A percentile compares a stretch with the other conserved stretches of the same genome.
phyloP scores from a whole-genome alignment of 768 basidiomycete genomes.

The Psilocybe subaeruginosa region DNA sequence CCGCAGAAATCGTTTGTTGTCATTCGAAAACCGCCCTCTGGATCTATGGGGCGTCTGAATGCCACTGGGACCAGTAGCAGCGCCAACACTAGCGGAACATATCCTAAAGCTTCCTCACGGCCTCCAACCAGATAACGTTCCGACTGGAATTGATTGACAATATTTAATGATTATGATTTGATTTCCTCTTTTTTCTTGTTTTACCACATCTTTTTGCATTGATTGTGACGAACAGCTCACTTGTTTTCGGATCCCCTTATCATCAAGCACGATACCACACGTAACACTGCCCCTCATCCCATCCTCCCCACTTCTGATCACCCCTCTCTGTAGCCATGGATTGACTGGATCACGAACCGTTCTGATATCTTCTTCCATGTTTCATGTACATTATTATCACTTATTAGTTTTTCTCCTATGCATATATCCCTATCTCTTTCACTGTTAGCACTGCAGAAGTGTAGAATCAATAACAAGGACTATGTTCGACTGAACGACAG shows the following conservation, averaged over 20 bases:
- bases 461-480: background rate
- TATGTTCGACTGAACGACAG: background rate
- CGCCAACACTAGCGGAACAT: slow-evolving; percentile 9
- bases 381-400: slow-evolving; percentile 15
- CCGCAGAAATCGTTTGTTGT: slow-evolving; percentile 69
- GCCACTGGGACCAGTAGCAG: slow-evolving; percentile 26
- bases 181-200: slow-evolving; percentile 7
- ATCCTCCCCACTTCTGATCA: background rate
- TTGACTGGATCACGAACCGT: background rate
- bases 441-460: background rate
- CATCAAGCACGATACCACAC: background rate
- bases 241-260: slow-evolving; percentile 5
- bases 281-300: background rate
- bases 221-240: background rate
- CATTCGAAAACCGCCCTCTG: slow-evolving; percentile 55
- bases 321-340: background rate
- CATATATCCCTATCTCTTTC: slow-evolving; percentile 1
- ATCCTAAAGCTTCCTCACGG: slow-evolving; percentile 25
- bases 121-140: slow-evolving; percentile 32
- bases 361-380: slow-evolving; percentile 5
- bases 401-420: slow-evolving; percentile 1
- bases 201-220: slow-evolving; percentile 11
- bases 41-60: slow-evolving; percentile 36
- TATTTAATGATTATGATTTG: slow-evolving; percentile 7
- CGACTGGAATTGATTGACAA: background rate